phyloP scores from a whole-genome alignment of 2,329 filamentous ascomycete species.

The Penicillium sp. region DNA sequence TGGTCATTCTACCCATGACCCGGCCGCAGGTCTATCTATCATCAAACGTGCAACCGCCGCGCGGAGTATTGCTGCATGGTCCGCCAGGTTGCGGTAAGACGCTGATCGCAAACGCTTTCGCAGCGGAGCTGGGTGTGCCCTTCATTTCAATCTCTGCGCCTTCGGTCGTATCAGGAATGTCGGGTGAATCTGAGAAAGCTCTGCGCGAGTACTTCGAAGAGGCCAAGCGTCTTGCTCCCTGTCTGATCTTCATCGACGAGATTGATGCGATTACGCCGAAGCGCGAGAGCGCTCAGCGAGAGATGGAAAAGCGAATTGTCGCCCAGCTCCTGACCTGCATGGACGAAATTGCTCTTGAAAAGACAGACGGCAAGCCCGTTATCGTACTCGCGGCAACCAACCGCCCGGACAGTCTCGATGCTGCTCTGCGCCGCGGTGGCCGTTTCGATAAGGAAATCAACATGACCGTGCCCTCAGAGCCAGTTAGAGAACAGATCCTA shows the following conservation, averaged over 20 bases:
- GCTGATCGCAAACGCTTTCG: slow-evolving; percentile 76
- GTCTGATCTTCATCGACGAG: slow-evolving; percentile 87
- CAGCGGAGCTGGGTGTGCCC: slow-evolving; percentile 70
- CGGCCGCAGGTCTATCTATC: slow-evolving; percentile 65
- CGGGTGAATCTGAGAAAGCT: slow-evolving; percentile 84
- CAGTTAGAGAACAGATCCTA: slow-evolving; percentile 75
- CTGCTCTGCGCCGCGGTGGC: slow-evolving; percentile 70
- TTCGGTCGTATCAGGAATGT: slow-evolving; percentile 81
- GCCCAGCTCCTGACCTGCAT: slow-evolving; percentile 82
- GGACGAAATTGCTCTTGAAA: slow-evolving; percentile 72
- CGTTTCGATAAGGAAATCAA: slow-evolving; percentile 83
- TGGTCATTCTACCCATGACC: slow-evolving; percentile 71
- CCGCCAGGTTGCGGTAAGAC: slow-evolving; percentile 87
- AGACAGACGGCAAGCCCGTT: slow-evolving; percentile 72
- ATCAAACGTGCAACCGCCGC: slow-evolving; percentile 67
- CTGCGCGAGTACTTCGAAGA: slow-evolving; percentile 84
- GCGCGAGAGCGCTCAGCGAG: slow-evolving; percentile 75
- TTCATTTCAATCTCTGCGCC: slow-evolving; percentile 82
- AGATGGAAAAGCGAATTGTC: slow-evolving; percentile 87
- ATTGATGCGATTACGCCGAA: slow-evolving; percentile 90
- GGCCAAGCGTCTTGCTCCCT: slow-evolving; percentile 80
- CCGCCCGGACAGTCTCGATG: slow-evolving; percentile 79
- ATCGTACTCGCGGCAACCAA: slow-evolving; percentile 92
- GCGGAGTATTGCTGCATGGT: slow-evolving; percentile 76
- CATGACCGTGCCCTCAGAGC: slow-evolving; percentile 80